Conservation (phyloP, 2,329 filamentous ascomycete genomes). For the Balansia obtecta region DNA sequence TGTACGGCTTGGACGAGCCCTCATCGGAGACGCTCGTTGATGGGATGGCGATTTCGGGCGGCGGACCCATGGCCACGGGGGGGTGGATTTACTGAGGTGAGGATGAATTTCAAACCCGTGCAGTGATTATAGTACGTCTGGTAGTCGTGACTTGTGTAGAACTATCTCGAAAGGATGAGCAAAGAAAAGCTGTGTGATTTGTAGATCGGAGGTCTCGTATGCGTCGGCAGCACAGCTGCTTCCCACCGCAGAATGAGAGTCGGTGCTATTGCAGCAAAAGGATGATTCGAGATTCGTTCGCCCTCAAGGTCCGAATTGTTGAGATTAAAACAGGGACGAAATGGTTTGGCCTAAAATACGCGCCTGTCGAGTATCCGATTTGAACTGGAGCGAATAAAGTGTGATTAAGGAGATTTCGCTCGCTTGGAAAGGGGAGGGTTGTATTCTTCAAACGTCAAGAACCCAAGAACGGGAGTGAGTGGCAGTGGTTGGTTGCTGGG, state of each 20-base stretch:
- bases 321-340: background rate
- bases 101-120: background rate
- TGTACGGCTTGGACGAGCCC: slow-evolving; percentile 50
- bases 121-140: background rate
- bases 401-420: background rate
- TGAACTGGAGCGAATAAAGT: background rate
- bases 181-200: background rate
- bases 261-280: no score
- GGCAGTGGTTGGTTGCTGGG: background rate
- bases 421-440: background rate
- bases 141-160: background rate
- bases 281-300: no score
- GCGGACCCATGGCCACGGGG: slow-evolving; percentile 41
- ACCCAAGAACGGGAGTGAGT: no score
- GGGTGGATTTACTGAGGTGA: background rate
- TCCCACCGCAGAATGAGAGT: no score
- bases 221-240: no score
- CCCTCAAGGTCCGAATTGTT: background rate
- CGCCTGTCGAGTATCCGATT: background rate
- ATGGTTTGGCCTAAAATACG: no score
- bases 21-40: slow-evolving; percentile 47
- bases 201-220: no score
- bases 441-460: background rate
- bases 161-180: background rate
- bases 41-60: slow-evolving; percentile 55